Evolutionary conservation across 495 filamentous ascomycete genomes (phyloP).

Genomic region (Aspergillus sparsus): DNA sequence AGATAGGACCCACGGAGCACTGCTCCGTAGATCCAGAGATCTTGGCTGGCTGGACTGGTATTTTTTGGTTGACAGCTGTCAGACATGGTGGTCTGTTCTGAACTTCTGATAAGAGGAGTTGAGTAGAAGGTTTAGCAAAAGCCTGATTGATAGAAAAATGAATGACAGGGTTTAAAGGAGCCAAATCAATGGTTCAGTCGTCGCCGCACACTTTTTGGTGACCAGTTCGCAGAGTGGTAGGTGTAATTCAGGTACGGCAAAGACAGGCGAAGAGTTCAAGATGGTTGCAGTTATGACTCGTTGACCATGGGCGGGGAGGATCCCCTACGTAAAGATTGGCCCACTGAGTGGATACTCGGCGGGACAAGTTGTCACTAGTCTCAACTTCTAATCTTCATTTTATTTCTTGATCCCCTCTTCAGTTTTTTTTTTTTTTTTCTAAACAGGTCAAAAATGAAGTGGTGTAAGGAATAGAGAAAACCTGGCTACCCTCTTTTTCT

Average conservation of each 20-base stretch:
- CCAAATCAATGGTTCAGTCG: not conserved
- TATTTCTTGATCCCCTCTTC: not conserved
- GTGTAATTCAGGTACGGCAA: slow-evolving; percentile 10
- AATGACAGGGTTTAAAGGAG: not conserved
- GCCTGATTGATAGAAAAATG: not conserved
- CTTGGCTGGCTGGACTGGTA: not conserved
- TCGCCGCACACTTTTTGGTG: not conserved
- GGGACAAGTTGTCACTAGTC: slow-evolving; percentile 7
- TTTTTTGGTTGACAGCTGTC: slow-evolving; percentile 13
- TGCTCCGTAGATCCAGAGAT: slow-evolving; percentile 10
- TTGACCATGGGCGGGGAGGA: slow-evolving; percentile 19
- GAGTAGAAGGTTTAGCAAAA: not conserved
- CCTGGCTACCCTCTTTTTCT: too few relatives aligned
- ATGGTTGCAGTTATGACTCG: slow-evolving; percentile 15
- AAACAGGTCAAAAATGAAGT: not conserved
- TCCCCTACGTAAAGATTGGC: slow-evolving; percentile 24
- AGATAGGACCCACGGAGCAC: slow-evolving; percentile 17
- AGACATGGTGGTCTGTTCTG: not conserved
- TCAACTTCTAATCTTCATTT: not conserved
- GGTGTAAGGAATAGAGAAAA: not conserved
- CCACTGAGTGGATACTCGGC: slow-evolving; percentile 16
- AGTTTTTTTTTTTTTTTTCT: not conserved
- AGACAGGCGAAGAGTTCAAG: not conserved
- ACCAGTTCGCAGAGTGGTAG: slow-evolving; percentile 4
- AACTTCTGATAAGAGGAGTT: slow-evolving; percentile 8